phyloP scores from a whole-genome alignment of 306 rosid species.

The Urtica urens region DNA sequence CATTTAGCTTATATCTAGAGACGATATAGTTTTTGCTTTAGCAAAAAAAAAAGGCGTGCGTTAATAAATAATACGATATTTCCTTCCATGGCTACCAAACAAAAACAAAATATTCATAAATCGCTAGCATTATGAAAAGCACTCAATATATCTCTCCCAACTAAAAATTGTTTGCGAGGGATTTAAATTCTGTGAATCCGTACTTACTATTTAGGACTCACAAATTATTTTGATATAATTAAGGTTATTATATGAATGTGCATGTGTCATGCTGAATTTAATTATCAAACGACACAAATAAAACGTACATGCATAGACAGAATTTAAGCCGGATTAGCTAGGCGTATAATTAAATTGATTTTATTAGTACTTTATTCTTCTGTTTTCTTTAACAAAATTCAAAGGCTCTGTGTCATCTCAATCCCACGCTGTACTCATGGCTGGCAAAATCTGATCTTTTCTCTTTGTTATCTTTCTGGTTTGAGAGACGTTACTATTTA shows the following conservation, averaged over 20 bases:
- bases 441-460: conserved; percentile 8
- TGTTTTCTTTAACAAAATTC: conserved; percentile 10
- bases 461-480: conserved; percentile 2
- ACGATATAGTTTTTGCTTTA: too few relatives aligned
- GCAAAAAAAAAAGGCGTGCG: too few relatives aligned
- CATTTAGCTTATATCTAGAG: too few relatives aligned
- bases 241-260: background rate
- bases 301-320: background rate
- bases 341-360: background rate
- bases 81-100: too few relatives aligned
- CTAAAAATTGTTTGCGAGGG: too few relatives aligned
- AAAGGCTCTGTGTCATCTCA: background rate
- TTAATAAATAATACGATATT: too few relatives aligned
- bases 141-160: too few relatives aligned
- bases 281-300: background rate
- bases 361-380: background rate
- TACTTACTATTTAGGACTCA: too few relatives aligned
- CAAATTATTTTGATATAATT: background rate
- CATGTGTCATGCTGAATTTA: background rate
- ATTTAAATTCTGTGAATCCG: background rate
- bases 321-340: background rate
- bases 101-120: too few relatives aligned
- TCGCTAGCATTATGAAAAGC: too few relatives aligned
- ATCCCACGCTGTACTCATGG: conserved; percentile 4
- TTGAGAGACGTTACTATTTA: background rate